Conservation (phyloP, 2,329 filamentous ascomycete genomes). For the Sarocladium brachiariae region DNA sequence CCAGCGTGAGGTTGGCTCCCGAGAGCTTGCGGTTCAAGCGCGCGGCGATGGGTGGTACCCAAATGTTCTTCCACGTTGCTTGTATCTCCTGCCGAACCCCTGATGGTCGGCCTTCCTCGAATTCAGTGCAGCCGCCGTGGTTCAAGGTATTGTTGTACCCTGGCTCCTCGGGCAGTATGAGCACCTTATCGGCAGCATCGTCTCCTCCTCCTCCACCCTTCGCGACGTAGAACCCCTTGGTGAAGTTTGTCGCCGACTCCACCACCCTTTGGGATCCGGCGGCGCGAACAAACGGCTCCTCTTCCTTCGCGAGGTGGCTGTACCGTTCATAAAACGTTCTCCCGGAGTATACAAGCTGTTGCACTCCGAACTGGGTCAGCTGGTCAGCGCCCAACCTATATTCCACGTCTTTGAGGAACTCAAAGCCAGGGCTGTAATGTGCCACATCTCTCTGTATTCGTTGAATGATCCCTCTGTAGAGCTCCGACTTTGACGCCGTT, state of each 20-base stretch:
- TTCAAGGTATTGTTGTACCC: constrained; percentile 76
- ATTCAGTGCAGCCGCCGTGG: constrained; percentile 63
- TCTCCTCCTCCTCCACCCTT: constrained; percentile 28
- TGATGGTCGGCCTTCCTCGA: constrained; percentile 53
- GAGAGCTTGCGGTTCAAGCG: constrained; percentile 64
- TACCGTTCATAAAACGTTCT: constrained; percentile 72
- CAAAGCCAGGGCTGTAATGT: constrained; percentile 55
- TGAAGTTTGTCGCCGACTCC: constrained; percentile 68
- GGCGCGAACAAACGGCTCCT: constrained; percentile 64
- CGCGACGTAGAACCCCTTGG: constrained; percentile 58
- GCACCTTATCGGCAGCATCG: constrained; percentile 45
- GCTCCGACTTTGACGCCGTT: constrained; percentile 57
- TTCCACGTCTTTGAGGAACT: constrained; percentile 64
- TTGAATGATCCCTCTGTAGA: constrained; percentile 57
- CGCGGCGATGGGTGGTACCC: constrained; percentile 59
- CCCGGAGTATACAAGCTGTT: constrained; percentile 68
- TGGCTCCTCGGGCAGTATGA: constrained; percentile 62
- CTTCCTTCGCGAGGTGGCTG: constrained; percentile 46
- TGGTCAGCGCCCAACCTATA: constrained; percentile 66
- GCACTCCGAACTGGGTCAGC: constrained; percentile 59
- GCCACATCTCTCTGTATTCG: constrained; percentile 54
- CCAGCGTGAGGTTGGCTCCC: constrained; percentile 56
- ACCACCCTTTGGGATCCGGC: constrained; percentile 66
- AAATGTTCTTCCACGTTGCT: constrained; percentile 52
- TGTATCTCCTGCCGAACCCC: constrained; percentile 44